Evolutionary conservation across 805 yeast species (phyloP), one percentile per base, ranked within the genome.

Genomic region (Priceomyces melissophilus): DNA sequence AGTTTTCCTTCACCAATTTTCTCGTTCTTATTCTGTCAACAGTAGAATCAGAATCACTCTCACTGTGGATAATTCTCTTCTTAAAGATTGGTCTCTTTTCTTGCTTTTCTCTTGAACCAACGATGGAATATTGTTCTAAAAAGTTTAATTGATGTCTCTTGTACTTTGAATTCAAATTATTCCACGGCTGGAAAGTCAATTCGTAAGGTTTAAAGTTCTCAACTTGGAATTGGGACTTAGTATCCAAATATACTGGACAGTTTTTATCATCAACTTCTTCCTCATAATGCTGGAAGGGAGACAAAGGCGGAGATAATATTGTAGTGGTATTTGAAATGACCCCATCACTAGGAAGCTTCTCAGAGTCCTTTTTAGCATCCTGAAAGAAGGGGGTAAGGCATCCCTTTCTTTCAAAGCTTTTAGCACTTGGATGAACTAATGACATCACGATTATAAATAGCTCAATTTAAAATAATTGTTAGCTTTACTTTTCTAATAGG

Each of bases 11-110:
- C 6, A 67, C 74, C 28, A 72, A 61, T 53, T 84, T 72, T 63
- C 85, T 75, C 1, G 86, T 80, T 64, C 84, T 73, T 29, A 80
- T 75, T 52, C 76, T 71, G 40, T 77, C 82, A 11, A 53, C 31
- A 16, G 46, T 41, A 7, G 54, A 55, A 34, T 65, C 67, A 15
- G 66, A 56, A 35, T 61, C 63, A 30, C 71, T 69, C 40, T 60
- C 63, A 15, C 61, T 57, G 23, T 28, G 55, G 45, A 20, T 48
- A 44, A 38, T 63, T 53, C 45, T 45, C 40, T 52, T 48, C 25
- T 41, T 44, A 11, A 46, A 44, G 3, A 42, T 28, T 7, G 43
- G 26, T 14, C 39, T 45, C 36, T 28, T 49, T 35, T 32, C 49
- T 10, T 30, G 27, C 40, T 35, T 36, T 46, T 41, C 35, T 35